Conservation (phyloP, 495 filamentous ascomycete species). For the Cudoniella acicularis region DNA sequence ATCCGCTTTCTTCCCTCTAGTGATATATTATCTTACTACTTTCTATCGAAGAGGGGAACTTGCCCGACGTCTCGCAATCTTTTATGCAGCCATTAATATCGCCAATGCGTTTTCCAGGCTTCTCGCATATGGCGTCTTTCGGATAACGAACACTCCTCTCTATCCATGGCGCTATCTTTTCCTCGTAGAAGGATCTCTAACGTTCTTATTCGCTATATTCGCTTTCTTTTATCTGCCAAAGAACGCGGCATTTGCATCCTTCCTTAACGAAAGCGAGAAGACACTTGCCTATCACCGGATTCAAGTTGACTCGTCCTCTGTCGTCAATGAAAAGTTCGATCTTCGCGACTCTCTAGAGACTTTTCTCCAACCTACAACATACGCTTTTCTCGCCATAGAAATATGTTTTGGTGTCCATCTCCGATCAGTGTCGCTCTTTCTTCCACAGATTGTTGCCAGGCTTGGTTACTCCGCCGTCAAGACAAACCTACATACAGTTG, state of each 20-base stretch:
- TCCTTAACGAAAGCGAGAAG: constrained; percentile 63
- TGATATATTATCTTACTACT: constrained; percentile 49
- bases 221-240: constrained; percentile 68
- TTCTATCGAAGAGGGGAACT: constrained; percentile 81
- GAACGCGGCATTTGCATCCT: constrained; percentile 58
- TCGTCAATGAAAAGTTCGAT: constrained; percentile 68
- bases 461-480: constrained; percentile 61
- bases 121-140: constrained; percentile 73
- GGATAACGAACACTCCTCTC: constrained; percentile 48
- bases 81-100: constrained; percentile 74
- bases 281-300: constrained; percentile 69
- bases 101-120: constrained; percentile 73
- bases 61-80: constrained; percentile 70
- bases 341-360: constrained; percentile 55
- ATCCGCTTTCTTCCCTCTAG: constrained; percentile 71
- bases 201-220: constrained; percentile 61
- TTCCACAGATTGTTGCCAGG: constrained; percentile 68
- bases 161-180: constrained; percentile 72
- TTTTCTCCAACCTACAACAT: constrained; percentile 19
- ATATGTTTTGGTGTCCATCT: constrained; percentile 70
- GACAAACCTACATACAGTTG: constrained; percentile 76
- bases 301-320: constrained; percentile 65
- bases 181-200: constrained; percentile 65
- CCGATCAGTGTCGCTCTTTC: constrained; percentile 65
- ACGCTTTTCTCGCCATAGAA: constrained; percentile 60